phyloP scores from a whole-genome alignment of 371 early-diverging fungal genomes.

The Mortierella sp. region DNA sequence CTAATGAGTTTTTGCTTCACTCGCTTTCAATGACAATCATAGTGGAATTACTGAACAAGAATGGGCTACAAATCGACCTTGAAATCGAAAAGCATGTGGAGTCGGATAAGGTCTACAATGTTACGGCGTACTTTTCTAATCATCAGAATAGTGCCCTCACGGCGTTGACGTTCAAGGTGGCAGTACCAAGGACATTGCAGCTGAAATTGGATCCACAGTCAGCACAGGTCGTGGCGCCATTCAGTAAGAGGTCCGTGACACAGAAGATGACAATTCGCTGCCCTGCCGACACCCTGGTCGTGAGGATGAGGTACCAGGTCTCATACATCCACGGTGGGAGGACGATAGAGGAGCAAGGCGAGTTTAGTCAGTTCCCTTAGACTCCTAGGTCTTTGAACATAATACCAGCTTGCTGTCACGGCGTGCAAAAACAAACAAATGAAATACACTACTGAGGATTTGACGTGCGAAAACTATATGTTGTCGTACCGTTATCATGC shows the following conservation, averaged over 20 bases:
- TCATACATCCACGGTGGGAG: slow-evolving; percentile 72
- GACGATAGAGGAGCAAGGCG: slow-evolving; percentile 77
- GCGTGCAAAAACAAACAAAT: too few species aligned
- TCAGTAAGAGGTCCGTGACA: slow-evolving; percentile 64
- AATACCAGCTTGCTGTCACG: too few species aligned
- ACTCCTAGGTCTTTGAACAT: too few species aligned
- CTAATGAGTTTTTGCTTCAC: neutral
- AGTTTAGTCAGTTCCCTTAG: slow-evolving; percentile 57
- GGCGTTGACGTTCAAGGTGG: slow-evolving; percentile 59
- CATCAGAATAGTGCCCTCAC: slow-evolving; percentile 63
- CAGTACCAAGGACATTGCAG: slow-evolving; percentile 71
- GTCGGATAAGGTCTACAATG: slow-evolving; percentile 17
- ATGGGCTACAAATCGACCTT: slow-evolving; percentile 66
- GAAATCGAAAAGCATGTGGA: slow-evolving; percentile 45
- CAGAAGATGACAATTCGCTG: slow-evolving; percentile 67
- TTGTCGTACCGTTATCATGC: too few species aligned
- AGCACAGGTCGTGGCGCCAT: slow-evolving; percentile 65
- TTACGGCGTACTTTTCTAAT: slow-evolving; percentile 66
- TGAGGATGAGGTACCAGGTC: slow-evolving; percentile 76
- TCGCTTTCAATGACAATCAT: neutral
- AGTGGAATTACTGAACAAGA: slow-evolving; percentile 72
- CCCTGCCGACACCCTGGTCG: slow-evolving; percentile 57
- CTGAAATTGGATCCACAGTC: slow-evolving; percentile 72
- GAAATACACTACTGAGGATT: too few species aligned
- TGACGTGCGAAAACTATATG: too few species aligned